Percentiles rank a stretch among this genome's conserved stretches.
Conservation (phyloP, 495 filamentous ascomycete species). For the Penicillium dipodomyicola region DNA sequence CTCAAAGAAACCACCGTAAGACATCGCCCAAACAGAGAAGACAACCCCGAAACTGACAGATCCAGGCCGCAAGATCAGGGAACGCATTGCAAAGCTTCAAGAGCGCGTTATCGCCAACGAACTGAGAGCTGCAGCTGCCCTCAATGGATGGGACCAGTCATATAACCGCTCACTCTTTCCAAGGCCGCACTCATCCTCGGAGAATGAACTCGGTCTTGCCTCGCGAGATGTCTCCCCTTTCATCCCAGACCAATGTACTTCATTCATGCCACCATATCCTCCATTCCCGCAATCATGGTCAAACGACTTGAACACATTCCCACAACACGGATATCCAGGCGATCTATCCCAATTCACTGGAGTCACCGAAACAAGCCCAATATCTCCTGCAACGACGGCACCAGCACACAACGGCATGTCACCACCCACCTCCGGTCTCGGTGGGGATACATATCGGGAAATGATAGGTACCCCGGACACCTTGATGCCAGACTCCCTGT, state of each 20-base stretch:
- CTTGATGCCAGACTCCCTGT: not conserved
- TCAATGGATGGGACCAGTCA: slow-evolving; percentile 33
- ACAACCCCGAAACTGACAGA: not conserved
- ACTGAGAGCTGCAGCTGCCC: slow-evolving; percentile 34
- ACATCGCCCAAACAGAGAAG: not conserved
- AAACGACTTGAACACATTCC: slow-evolving; percentile 1
- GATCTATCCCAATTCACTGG: not conserved
- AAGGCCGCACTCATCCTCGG: not conserved
- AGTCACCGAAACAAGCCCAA: not conserved
- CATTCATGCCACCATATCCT: slow-evolving; percentile 10
- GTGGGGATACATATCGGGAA: slow-evolving; percentile 6
- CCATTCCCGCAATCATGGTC: slow-evolving; percentile 2
- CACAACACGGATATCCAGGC: not conserved
- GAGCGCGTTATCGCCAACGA: slow-evolving; percentile 45
- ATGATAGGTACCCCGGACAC: not conserved
- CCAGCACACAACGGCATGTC: not conserved
- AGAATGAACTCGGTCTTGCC: not conserved
- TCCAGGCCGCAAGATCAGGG: slow-evolving; percentile 41
- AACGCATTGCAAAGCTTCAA: slow-evolving; percentile 45
- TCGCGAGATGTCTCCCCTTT: slow-evolving; percentile 3
- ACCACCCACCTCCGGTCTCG: not conserved
- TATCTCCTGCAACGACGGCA: not conserved
- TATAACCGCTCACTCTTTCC: slow-evolving; percentile 12
- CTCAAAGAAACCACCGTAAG: slow-evolving; percentile 40
- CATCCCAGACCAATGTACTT: slow-evolving; percentile 5